Base-by-base conservation (phyloP, 2,329 filamentous ascomycete species). In the Colletotrichum higginsianum region DNA sequence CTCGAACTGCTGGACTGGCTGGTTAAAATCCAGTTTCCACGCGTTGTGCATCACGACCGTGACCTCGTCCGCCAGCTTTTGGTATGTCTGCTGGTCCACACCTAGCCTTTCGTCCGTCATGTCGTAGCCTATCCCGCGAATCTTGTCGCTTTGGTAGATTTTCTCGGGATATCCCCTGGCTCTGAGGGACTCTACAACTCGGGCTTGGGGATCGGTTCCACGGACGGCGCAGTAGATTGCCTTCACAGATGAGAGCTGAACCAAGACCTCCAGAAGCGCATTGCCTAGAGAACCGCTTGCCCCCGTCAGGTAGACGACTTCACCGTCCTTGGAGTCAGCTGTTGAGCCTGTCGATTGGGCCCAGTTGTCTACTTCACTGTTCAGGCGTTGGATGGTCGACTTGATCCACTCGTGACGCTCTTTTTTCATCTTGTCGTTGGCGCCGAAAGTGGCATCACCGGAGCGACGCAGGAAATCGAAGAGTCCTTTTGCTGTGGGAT, bases 1-100 rank as follows among this genome's bases (percentile, higher is more conserved):
- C 2, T 71, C 56, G 5, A 67, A 71, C 6, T 61, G 67, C 30
- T 71, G 56, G 13, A 71, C 46, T 1, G 67, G 67, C n/a, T 67
- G 63, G 30, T 71, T 71, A 35, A 71, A 71, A 13, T 71, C 63
- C 2, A 71, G 56, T 16, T 71, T 71, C 67, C 67, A 71, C 11
- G 67, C 67, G 11, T 67, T 71, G 8, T 71, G 67, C 56, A 67
- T 55, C 16, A 71, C 67, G 1, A 61, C 15, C 0, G 67, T 67
- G 5, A 71, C 67, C 21, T 71, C 63, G 15, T 11, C 12, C 1
- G 42, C 11, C 35, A 71, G 21, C 6, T 5, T 3, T 2, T 50
- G 4, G 35, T 67, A 57, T 0, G 15, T 67, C 4, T 21, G 12
- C 4, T 53, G 3, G 13, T 61, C 62, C n/a, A 67, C 3, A 1